Base-by-base conservation (phyloP, 2,329 filamentous ascomycete genomes). In the Hypomyces perniciosus region DNA sequence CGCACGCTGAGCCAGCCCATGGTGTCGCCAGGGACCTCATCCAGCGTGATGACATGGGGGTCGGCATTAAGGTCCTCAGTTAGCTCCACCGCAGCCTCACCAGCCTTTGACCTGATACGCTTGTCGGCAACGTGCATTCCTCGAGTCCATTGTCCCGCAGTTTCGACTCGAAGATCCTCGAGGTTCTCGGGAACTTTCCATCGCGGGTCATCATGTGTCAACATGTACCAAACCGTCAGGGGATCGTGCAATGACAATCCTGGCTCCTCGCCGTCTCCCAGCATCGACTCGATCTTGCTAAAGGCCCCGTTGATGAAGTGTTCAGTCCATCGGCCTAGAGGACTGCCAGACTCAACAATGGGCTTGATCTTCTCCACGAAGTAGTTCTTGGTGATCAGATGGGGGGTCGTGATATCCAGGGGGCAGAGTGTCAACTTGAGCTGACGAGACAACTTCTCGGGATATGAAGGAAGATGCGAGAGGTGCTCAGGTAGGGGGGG, bases 161-260 rank as follows among this genome's bases (percentile, higher is more conserved):
- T 95, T 71, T 99, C 93, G 38, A 99, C 76, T 20, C 93, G 80
- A 50, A 99, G 85, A 65, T 99, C 93, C 67, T 95, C 86, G 0
- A 75, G 81, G 51, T 77, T 73, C 10, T 72, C 67, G 1, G 79
- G 74, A 12, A 73, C 64, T 65, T 75, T 77, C 84, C 84, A 87
- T 30, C 66, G 68, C 13, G 79, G 73, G 51, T 83, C 72, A 54
- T 75, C 78, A 54, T 70, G 73, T 6, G 83, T 85, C 52, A 91
- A 65, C 66, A 85, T 80, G 67, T 91, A 91, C 86, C 86, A 92
- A 34, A 92, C 75, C 50, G 84, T 87, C 54, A 92, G 70, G 4
- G 88, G 88, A 64, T 93, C 88, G 62, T 93, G 88, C 54, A 93
- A 72, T 42, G 78, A 86, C 45, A 86, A 73, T 27, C 79, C 80